These are phyloP conservation scores for Colletotrichum melonis DNA, from an alignment of 2,329 filamentous ascomycete species.

Conservation along the genomic window DNA sequence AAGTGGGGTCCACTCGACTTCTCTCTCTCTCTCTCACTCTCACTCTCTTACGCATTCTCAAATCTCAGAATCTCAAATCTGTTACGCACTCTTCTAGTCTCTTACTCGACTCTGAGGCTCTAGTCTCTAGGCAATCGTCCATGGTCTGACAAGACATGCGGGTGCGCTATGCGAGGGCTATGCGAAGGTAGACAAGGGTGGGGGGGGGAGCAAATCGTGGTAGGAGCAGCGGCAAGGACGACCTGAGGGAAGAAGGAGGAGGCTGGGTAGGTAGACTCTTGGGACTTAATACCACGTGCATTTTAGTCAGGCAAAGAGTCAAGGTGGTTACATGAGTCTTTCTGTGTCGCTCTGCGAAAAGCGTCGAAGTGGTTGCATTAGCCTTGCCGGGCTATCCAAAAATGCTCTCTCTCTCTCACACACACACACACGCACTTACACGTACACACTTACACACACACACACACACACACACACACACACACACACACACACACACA, in stretches of 20 bases:
- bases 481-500: too few species aligned
- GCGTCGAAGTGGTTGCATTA: slow-evolving; percentile 32
- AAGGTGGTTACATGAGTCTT: slow-evolving; percentile 26
- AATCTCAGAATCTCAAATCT: too few species aligned
- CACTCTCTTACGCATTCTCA: neutral
- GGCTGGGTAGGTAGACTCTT: slow-evolving; percentile 1
- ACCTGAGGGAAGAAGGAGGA: neutral
- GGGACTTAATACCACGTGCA: slow-evolving; percentile 21
- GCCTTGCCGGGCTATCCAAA: slow-evolving; percentile 26
- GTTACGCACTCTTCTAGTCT: too few species aligned
- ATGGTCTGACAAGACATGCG: neutral
- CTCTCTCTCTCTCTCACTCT: neutral
- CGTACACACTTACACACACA: neutral
- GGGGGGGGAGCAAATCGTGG: neutral
- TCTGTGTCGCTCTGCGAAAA: neutral
- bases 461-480: too few species aligned
- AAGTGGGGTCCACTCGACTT: neutral
- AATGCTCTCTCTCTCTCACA: neutral
- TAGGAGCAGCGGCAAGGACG: neutral
- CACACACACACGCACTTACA: neutral
- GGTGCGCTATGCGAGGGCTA: neutral
- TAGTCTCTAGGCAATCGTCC: neutral
- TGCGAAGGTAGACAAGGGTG: neutral
- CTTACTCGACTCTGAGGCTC: too few species aligned
- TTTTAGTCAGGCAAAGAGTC: neutral